Evolutionary conservation across 805 yeast species (phyloP), one percentile per base, ranked within the genome.

Genomic region (Candida morakotiae): DNA sequence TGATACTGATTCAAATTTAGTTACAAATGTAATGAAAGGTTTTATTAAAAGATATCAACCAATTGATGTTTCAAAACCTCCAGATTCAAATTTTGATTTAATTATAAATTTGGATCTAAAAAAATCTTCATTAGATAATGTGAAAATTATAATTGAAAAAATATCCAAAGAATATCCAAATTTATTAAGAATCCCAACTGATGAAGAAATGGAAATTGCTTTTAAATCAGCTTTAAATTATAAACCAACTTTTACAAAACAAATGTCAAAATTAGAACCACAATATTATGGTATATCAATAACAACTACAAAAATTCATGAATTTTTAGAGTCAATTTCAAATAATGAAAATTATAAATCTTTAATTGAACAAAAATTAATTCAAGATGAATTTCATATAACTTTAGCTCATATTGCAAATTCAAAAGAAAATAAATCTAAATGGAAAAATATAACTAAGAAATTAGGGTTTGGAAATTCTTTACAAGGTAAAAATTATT

Each of bases 1-100:
- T 4, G 55, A 51, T 0, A 69, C 73, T 38, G 78, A 81, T 8
- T 64, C 65, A 4, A 57, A 59, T 13, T 65, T 70, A 35, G 79
- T 85, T 0, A 58, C 66, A 23, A 72, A 69, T 15, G 81, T 93
- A 22, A 78, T 91, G 86, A 63, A 64, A 21, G 87, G 89, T 0
- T 89, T 91, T 51, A 64, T 85, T 32, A 67, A 67, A 4, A 63
- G 93, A 39, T 86, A 81, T 49, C 85, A 87, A 52, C 75, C 78
- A 0, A 69, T 86, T 2, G 61, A 74, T 41, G 40, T 61, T 1
- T 38, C 44, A 0, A 55, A 43, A 10, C 56, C 52, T 3, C 95
- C 95, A 0, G 96, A 89, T 47, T 59, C 64, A 9, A 46, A 54
- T 25, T 91, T 89, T 62, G 91, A 86, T 53, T 42, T 64, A 9